A percentile compares a stretch with the other conserved stretches of the same genome.
Evolutionary conservation across 2,329 filamentous ascomycete species (phyloP).

Genomic region (Fusarium secorum): DNA sequence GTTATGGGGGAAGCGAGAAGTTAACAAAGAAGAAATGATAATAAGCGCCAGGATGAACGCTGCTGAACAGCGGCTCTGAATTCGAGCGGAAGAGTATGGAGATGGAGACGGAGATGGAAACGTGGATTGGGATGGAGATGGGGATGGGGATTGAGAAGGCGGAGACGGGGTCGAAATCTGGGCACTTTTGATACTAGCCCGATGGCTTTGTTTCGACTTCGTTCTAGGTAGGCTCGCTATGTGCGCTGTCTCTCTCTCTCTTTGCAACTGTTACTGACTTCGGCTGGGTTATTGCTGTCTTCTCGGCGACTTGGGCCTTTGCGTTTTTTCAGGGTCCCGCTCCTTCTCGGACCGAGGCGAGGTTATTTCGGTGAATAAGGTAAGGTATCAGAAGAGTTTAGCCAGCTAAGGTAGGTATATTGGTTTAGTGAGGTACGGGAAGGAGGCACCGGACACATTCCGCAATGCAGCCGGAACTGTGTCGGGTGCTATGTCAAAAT

Average conservation of each 20-base stretch:
- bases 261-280: background rate
- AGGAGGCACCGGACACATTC: slow-evolving; percentile 6
- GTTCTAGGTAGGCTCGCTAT: background rate
- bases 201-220: slow-evolving; percentile 21
- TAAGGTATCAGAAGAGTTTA: too few relatives aligned
- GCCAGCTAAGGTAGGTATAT: too few relatives aligned
- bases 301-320: slow-evolving; percentile 12
- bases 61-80: slow-evolving; percentile 2
- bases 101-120: slow-evolving; percentile 1
- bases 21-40: slow-evolving; percentile 11
- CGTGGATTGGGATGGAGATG: slow-evolving; percentile 5
- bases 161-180: slow-evolving; percentile 18
- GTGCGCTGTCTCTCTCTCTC: background rate
- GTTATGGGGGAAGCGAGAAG: slow-evolving; percentile 4
- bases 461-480: slow-evolving; percentile 6
- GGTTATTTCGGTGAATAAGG: slow-evolving; percentile 16
- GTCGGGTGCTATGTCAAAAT: slow-evolving; percentile 4
- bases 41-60: slow-evolving; percentile 12
- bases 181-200: slow-evolving; percentile 22
- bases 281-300: background rate
- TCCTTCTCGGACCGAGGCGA: slow-evolving; percentile 32
- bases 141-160: slow-evolving; percentile 8
- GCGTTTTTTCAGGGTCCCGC: slow-evolving; percentile 24
- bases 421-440: background rate
- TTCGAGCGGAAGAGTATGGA: slow-evolving; percentile 5